Conservation (phyloP, 2,329 filamentous ascomycete genomes). For the Neonectria coccinea region DNA sequence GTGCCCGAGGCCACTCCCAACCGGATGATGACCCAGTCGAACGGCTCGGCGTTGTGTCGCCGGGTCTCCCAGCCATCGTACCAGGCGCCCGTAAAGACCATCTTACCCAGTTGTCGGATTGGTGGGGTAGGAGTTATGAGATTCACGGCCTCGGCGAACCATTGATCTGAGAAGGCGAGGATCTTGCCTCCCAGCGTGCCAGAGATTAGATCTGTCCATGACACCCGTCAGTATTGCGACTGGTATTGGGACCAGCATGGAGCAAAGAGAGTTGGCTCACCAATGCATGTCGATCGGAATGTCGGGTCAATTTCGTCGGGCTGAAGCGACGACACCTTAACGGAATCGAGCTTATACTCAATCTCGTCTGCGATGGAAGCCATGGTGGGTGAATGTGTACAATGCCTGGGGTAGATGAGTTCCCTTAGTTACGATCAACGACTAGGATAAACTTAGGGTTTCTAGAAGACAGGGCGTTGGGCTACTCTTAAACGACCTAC, state of each 20-base stretch:
- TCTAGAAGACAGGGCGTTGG: conserved; percentile 8
- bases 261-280: conserved; percentile 53
- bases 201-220: conserved; percentile 67
- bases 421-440: conserved; percentile 1
- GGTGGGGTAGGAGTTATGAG: conserved; percentile 73
- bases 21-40: conserved; percentile 75
- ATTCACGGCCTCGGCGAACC: conserved; percentile 75
- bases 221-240: conserved; percentile 10
- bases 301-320: conserved; percentile 70
- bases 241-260: neutral
- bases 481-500: conserved; percentile 10
- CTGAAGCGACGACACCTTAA: conserved; percentile 61
- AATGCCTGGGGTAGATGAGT: neutral
- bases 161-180: conserved; percentile 74
- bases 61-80: conserved; percentile 79
- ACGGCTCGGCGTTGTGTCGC: conserved; percentile 71
- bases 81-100: conserved; percentile 77
- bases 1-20: conserved; percentile 77
- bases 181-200: conserved; percentile 71
- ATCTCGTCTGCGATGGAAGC: conserved; percentile 57
- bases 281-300: conserved; percentile 71
- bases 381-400: conserved; percentile 42
- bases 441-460: neutral
- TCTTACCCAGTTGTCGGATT: conserved; percentile 73
- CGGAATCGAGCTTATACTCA: conserved; percentile 67